A percentile compares a stretch with the other conserved stretches of the same genome.
Conservation (phyloP, 345 rosid species). For the Salix exigua region DNA sequence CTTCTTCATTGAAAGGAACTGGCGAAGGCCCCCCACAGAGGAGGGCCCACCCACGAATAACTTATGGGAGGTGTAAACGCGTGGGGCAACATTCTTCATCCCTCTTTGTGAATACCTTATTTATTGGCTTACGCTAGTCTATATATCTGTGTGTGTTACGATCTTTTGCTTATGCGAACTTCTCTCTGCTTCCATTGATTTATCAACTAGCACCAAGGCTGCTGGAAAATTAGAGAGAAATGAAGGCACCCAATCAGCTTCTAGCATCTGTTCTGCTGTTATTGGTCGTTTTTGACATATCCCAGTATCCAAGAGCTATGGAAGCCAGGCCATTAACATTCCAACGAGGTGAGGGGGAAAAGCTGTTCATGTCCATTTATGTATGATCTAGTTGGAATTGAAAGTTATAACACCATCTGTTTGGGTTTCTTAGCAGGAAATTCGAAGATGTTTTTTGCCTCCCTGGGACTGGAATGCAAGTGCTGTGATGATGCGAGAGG, state of each 20-base stretch:
- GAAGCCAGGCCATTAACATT: conserved; percentile 5
- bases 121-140: not conserved
- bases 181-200: not conserved
- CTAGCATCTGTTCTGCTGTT: not conserved
- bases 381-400: not conserved
- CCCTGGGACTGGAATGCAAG: conserved; percentile 41
- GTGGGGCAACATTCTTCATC: not conserved
- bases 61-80: conserved; percentile 2
- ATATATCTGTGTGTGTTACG: not conserved
- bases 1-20: not conserved
- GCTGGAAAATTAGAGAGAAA: not conserved
- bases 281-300: not conserved
- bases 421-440: conserved; percentile 13
- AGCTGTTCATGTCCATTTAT: not conserved
- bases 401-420: not conserved
- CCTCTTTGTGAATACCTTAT: not conserved
- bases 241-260: not conserved
- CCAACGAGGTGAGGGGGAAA: not conserved
- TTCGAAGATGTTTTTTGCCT: conserved; percentile 20
- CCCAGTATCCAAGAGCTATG: not conserved
- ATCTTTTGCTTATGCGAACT: not conserved
- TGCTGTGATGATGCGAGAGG: conserved; percentile 46
- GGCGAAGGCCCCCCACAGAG: too few species aligned
- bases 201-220: not conserved
- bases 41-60: not conserved